phyloP scores from a whole-genome alignment of 345 rosid genomes.

The Brassica cretica region DNA sequence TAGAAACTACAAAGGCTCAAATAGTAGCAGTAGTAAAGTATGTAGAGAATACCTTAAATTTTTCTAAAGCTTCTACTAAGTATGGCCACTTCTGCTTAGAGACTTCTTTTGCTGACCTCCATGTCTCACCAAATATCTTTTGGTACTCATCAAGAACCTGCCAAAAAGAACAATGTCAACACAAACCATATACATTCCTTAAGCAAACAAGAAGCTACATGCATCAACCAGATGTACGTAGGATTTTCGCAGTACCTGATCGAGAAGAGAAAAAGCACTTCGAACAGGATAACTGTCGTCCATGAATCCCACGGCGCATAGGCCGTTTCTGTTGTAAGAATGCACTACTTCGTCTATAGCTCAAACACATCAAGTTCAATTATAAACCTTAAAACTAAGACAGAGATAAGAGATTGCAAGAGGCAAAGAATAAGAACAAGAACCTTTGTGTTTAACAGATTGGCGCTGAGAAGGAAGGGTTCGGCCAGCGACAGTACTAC shows the following conservation, averaged over 20 bases:
- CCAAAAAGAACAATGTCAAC: slow-evolving; percentile 12
- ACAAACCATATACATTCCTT: background rate
- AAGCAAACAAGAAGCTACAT: background rate
- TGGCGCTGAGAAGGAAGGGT: slow-evolving; percentile 88
- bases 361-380: background rate
- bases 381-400: background rate
- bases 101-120: slow-evolving; percentile 52
- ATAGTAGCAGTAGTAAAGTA: background rate
- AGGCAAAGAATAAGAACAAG: background rate
- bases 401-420: background rate
- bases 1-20: background rate
- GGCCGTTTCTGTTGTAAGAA: slow-evolving; percentile 83
- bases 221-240: background rate
- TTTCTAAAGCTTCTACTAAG: slow-evolving; percentile 64
- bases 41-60: slow-evolving; percentile 60
- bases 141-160: slow-evolving; percentile 92
- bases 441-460: slow-evolving; percentile 95
- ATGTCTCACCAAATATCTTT: slow-evolving; percentile 79
- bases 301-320: slow-evolving; percentile 88
- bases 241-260: slow-evolving; percentile 52
- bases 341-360: slow-evolving; percentile 83
- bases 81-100: slow-evolving; percentile 77
- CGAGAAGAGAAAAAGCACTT: slow-evolving; percentile 87
- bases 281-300: slow-evolving; percentile 93
- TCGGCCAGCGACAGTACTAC: slow-evolving; percentile 80